Percentiles rank a stretch among this genome's conserved stretches.
phyloP scores from a whole-genome alignment of 441 rosid species.

The Monsonia emarginata region DNA sequence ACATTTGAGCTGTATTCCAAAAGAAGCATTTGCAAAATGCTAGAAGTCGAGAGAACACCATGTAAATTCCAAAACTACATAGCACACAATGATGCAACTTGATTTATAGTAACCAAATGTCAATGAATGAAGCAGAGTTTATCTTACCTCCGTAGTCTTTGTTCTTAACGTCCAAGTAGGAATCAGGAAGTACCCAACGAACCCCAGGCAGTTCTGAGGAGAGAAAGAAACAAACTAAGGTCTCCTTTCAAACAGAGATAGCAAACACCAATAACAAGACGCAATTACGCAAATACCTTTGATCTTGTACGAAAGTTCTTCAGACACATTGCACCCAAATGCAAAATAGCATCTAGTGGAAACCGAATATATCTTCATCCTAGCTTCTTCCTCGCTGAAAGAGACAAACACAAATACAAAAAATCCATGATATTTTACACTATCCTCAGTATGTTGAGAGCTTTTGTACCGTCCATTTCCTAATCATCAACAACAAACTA shows the following conservation, averaged over 20 bases:
- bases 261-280: constrained; percentile 5
- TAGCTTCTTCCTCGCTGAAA: constrained; percentile 73
- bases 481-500: background rate
- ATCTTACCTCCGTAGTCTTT: constrained; percentile 73
- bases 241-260: background rate
- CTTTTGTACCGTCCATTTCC: background rate
- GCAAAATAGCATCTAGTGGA: constrained; percentile 75
- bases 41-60: background rate
- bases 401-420: background rate
- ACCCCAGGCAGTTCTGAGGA: constrained; percentile 51
- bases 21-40: background rate
- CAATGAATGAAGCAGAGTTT: background rate
- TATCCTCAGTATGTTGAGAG: background rate
- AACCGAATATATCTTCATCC: constrained; percentile 81
- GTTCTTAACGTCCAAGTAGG: constrained; percentile 69
- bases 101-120: background rate
- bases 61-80: background rate
- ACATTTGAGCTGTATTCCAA: background rate
- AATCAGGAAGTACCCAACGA: constrained; percentile 90
- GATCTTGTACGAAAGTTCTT: constrained; percentile 62
- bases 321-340: constrained; percentile 79
- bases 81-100: background rate
- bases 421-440: background rate
- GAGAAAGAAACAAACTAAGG: background rate
- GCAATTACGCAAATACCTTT: constrained; percentile 47